Conservation (phyloP, 768 basidiomycete genomes). For the Rickenella mellea region DNA sequence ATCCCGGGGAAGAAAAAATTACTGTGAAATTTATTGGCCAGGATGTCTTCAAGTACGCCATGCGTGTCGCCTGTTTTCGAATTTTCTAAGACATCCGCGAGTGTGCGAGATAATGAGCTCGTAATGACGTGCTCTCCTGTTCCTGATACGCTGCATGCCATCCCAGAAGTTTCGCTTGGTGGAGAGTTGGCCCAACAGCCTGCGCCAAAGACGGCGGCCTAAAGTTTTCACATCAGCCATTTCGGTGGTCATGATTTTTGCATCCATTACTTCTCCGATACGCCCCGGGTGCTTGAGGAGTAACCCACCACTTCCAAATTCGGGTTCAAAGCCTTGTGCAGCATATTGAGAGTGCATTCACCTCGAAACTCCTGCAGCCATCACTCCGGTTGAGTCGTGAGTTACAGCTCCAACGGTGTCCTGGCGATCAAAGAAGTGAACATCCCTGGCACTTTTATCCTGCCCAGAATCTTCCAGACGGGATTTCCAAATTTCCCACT, state of each 20-base stretch:
- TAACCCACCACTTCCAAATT: slow-evolving; percentile 54
- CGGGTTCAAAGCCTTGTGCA: neutral
- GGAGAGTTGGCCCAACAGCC: slow-evolving; percentile 60
- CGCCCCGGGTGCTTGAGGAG: slow-evolving; percentile 67
- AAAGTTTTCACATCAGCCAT: neutral
- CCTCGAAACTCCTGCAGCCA: slow-evolving; percentile 20
- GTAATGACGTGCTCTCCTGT: slow-evolving; percentile 28
- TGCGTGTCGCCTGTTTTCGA: slow-evolving; percentile 42
- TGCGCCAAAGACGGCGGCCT: slow-evolving; percentile 67
- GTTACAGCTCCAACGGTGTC: slow-evolving; percentile 81
- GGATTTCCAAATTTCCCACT: slow-evolving; percentile 56
- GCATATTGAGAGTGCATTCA: neutral
- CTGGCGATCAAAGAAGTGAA: too few relatives aligned
- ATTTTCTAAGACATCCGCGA: slow-evolving; percentile 36
- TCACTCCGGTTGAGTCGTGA: slow-evolving; percentile 26
- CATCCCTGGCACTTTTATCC: too few relatives aligned
- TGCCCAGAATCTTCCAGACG: slow-evolving; percentile 23
- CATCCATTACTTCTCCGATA: slow-evolving; percentile 53
- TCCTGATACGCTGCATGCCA: slow-evolving; percentile 71
- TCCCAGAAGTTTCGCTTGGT: slow-evolving; percentile 14
- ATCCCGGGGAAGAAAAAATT: slow-evolving; percentile 13
- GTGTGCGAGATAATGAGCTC: slow-evolving; percentile 42
- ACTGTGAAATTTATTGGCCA: slow-evolving; percentile 46
- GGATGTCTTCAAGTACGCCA: slow-evolving; percentile 32
- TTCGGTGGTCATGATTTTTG: neutral